Conservation (phyloP, 1,284 basidiomycete species). For the Sanghuangporus baumii region DNA sequence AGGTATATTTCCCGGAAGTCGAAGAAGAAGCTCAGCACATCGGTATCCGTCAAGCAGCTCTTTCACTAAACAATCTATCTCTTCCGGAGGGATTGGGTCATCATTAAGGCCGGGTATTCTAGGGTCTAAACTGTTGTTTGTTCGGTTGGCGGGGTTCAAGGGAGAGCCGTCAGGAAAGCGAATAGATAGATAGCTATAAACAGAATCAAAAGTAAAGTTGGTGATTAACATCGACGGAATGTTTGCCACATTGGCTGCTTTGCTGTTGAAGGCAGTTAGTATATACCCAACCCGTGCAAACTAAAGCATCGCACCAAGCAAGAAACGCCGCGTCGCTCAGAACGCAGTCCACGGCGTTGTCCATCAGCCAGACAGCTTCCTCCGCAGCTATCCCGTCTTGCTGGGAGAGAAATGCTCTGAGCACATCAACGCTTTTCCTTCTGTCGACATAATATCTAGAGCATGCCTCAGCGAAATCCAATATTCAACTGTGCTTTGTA, state of each 20-base stretch:
- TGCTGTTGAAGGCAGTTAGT: constrained; percentile 32
- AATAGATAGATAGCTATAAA: constrained; percentile 67
- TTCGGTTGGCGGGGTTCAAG: constrained; percentile 17
- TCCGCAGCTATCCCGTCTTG: constrained; percentile 50
- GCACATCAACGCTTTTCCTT: constrained; percentile 56
- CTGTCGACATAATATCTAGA: constrained; percentile 64
- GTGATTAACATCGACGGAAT: constrained; percentile 68
- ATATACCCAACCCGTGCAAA: not conserved
- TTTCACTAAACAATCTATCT: constrained; percentile 53
- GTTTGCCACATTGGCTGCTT: constrained; percentile 57
- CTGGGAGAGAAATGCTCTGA: constrained; percentile 50
- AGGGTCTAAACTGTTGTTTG: not conserved
- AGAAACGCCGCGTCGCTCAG: constrained; percentile 75
- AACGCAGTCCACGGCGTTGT: constrained; percentile 51
- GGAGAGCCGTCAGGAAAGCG: constrained; percentile 26
- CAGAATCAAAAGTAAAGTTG: constrained; percentile 80
- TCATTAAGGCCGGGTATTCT: constrained; percentile 18
- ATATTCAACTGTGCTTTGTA: constrained; percentile 11
- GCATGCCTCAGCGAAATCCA: not conserved
- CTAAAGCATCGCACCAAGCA: constrained; percentile 50
- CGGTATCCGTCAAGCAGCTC: constrained; percentile 63
- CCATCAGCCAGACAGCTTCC: constrained; percentile 54
- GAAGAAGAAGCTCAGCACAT: constrained; percentile 63
- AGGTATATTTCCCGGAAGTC: constrained; percentile 68
- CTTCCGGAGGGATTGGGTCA: constrained; percentile 42